Conservation (phyloP, 768 basidiomycete species). For the Pulveroboletus frians region DNA sequence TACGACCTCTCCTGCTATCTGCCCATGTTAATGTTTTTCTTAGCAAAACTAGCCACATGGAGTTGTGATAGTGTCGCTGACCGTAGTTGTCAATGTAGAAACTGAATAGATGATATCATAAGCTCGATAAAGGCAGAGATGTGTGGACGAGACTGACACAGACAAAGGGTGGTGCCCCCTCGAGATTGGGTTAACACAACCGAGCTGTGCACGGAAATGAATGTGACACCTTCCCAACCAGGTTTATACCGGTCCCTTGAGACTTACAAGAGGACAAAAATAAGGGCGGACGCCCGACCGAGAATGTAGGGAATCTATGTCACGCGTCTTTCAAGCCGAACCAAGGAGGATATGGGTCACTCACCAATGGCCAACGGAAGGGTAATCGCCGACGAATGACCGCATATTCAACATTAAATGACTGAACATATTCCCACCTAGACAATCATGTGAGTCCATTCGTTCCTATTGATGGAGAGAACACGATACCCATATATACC, state of each 20-base stretch:
- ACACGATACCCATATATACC: slow-evolving; percentile 20
- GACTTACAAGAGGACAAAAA: slow-evolving; percentile 14
- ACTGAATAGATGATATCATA: slow-evolving; percentile 7
- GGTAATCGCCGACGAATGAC: slow-evolving; percentile 11
- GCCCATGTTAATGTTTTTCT: neutral
- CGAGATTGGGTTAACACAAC: neutral
- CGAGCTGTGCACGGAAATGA: slow-evolving; percentile 4
- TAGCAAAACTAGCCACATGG: neutral
- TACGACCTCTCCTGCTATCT: slow-evolving; percentile 5
- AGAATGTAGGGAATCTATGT: slow-evolving; percentile 20
- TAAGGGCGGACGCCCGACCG: slow-evolving; percentile 12
- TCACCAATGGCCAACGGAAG: slow-evolving; percentile 20
- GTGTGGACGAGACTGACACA: slow-evolving; percentile 12
- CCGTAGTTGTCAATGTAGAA: neutral
- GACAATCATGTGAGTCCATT: neutral
- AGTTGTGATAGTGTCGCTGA: neutral
- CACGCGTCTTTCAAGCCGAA: neutral
- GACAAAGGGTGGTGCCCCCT: neutral
- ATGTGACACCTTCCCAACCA: neutral
- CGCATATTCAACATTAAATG: slow-evolving; percentile 13
- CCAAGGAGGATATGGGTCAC: neutral
- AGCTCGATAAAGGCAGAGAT: neutral
- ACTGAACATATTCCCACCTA: slow-evolving; percentile 23
- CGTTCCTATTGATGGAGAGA: neutral
- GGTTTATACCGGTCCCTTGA: too few species aligned